These are phyloP conservation scores for Diplocarpon rosae DNA, from an alignment of 2,329 filamentous ascomycete genomes.

Conservation along the genomic window DNA sequence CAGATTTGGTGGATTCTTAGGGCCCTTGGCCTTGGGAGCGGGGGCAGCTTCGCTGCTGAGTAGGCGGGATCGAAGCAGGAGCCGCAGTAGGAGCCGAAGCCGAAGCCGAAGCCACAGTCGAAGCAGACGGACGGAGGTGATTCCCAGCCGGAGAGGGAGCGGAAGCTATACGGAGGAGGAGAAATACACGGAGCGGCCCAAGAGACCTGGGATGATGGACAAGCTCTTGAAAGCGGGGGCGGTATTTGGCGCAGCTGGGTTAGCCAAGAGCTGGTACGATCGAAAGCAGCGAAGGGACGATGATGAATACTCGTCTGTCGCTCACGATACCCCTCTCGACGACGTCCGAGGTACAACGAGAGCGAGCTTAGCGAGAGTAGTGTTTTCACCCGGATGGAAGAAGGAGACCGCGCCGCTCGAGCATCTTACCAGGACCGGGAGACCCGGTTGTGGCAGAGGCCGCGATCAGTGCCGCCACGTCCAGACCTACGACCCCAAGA, in stretches of 20 bases:
- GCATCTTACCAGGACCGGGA: constrained; percentile 37
- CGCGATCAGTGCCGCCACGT: constrained; percentile 36
- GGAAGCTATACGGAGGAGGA: constrained; percentile 50
- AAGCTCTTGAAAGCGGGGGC: constrained; percentile 50
- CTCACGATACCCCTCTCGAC: constrained; percentile 46
- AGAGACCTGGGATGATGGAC: constrained; percentile 47
- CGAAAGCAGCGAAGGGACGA: constrained; percentile 36
- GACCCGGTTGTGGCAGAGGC: constrained; percentile 34
- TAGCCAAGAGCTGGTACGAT: constrained; percentile 49
- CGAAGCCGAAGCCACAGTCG: constrained; percentile 23
- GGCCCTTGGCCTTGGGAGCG: constrained; percentile 44
- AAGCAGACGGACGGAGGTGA: constrained; percentile 33
- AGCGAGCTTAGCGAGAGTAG: constrained; percentile 37
- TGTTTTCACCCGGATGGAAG: constrained; percentile 17
- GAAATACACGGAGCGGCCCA: constrained; percentile 38
- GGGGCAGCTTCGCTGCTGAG: constrained; percentile 44
- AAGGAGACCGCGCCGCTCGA: constrained; percentile 28
- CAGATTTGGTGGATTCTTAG: constrained; percentile 37
- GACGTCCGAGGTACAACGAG: constrained; percentile 28
- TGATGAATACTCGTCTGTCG: constrained; percentile 53
- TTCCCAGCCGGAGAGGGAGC: constrained; percentile 39
- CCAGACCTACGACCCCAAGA: constrained; percentile 27
- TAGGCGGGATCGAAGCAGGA: constrained; percentile 18
- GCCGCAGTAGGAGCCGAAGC: constrained; percentile 16
- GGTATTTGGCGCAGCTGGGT: constrained; percentile 48